phyloP scores from a whole-genome alignment of 2,329 filamentous ascomycete species.

The Trichophaea hybrida region DNA sequence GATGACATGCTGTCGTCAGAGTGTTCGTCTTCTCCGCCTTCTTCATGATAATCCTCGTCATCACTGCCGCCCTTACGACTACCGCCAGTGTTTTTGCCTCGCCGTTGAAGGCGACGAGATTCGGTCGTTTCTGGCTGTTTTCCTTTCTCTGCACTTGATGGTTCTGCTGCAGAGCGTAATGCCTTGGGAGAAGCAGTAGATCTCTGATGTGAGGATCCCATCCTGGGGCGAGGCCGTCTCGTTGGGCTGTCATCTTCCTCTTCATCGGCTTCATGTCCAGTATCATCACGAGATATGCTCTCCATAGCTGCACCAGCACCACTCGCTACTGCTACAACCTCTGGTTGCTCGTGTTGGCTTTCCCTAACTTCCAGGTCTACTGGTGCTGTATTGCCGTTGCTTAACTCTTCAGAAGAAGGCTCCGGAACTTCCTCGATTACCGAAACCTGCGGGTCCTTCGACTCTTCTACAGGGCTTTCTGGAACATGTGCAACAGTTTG shows the following conservation, averaged over 20 bases:
- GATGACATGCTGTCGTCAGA: constrained; percentile 29
- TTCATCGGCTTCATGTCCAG: constrained; percentile 37
- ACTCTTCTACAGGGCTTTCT: background rate
- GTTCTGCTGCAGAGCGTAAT: constrained; percentile 3
- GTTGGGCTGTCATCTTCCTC: constrained; percentile 44
- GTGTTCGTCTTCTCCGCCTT: constrained; percentile 24
- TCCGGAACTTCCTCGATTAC: constrained; percentile 15
- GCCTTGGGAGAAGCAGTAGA: constrained; percentile 21
- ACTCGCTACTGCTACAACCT: background rate
- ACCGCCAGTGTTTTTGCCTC: constrained; percentile 16
- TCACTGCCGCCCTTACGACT: constrained; percentile 29
- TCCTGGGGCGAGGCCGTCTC: constrained; percentile 34
- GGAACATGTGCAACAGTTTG: constrained; percentile 3
- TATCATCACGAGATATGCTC: constrained; percentile 23
- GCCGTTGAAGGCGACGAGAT: constrained; percentile 11
- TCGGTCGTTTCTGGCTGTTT: constrained; percentile 25
- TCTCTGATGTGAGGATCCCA: constrained; percentile 1
- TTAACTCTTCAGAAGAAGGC: background rate
- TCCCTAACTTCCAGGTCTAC: constrained; percentile 13
- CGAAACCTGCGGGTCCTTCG: background rate
- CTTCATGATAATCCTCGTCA: constrained; percentile 28
- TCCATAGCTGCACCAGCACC: constrained; percentile 25
- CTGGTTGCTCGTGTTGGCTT: constrained; percentile 27
- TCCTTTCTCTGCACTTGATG: constrained; percentile 16
- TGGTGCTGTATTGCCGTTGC: background rate